These are phyloP conservation scores for Anisodus acutangulus DNA, from an alignment of 257 asterid genomes.

Conservation along the genomic window DNA sequence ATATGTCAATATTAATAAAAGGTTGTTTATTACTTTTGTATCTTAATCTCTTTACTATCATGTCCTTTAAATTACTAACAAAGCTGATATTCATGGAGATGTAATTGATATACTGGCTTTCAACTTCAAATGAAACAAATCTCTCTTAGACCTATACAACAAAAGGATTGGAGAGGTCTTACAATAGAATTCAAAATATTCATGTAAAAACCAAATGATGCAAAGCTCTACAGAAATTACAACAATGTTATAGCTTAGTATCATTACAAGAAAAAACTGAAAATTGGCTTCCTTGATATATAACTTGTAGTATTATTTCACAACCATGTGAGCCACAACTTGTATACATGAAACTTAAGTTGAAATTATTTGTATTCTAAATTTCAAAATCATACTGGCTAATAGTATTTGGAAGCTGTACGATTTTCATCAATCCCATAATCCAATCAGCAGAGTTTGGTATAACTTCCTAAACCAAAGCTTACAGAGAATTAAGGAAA, in stretches of 20 bases:
- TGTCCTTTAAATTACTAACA: too few species aligned
- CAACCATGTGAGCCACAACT: background rate
- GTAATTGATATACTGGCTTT: background rate
- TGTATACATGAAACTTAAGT: background rate
- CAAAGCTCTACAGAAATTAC: background rate
- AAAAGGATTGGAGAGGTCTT: too few species aligned
- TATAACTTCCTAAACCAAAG: conserved; percentile 3
- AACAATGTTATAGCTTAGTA: too few species aligned
- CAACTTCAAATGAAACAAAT: background rate
- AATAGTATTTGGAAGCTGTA: background rate
- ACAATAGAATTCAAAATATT: background rate
- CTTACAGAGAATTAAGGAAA: background rate
- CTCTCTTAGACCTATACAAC: background rate
- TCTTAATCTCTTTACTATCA: too few species aligned
- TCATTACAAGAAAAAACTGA: background rate
- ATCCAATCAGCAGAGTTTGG: background rate
- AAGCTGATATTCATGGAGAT: background rate
- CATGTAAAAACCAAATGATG: background rate
- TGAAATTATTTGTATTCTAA: background rate
- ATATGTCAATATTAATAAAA: too few species aligned
- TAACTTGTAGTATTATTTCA: background rate
- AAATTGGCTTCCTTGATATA: background rate
- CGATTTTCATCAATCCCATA: background rate
- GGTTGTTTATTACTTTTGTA: too few species aligned
- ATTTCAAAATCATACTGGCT: background rate